These are phyloP conservation scores for Epichloe amarillans DNA, from an alignment of 2,329 filamentous ascomycete genomes.

Conservation along the genomic window DNA sequence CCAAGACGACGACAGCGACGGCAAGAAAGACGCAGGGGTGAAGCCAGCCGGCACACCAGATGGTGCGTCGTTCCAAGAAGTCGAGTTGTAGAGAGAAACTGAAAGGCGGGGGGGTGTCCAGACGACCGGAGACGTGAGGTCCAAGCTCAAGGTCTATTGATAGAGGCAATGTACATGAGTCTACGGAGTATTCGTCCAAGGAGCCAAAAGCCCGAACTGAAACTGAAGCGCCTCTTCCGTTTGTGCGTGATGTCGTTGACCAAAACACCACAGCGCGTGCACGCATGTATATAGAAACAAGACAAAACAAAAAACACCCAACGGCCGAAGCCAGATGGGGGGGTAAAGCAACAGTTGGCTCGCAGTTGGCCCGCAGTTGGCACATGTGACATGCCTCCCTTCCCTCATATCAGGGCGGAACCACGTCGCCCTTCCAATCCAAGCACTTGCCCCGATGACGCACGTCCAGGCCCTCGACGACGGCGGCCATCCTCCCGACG, in stretches of 20 bases:
- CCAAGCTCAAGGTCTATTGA: background rate
- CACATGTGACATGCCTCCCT: background rate
- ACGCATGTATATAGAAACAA: no score
- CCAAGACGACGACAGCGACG: constrained; percentile 20
- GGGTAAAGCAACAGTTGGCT: no score
- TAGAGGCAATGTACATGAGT: background rate
- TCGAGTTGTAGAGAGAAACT: constrained; percentile 35
- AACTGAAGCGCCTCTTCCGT: no score
- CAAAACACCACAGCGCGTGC: no score
- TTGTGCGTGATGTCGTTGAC: no score
- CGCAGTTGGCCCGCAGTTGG: no score
- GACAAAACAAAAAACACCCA: no score
- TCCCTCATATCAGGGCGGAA: constrained; percentile 39
- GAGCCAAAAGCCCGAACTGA: background rate
- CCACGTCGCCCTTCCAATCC: constrained; percentile 56
- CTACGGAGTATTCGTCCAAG: background rate
- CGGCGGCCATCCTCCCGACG: constrained; percentile 48
- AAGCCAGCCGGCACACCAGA: constrained; percentile 37
- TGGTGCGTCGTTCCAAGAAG: constrained; percentile 49
- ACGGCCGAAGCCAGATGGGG: no score
- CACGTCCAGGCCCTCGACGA: constrained; percentile 36
- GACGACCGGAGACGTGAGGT: background rate
- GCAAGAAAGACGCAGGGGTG: constrained; percentile 19
- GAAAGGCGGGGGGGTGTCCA: background rate
- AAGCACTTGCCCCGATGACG: constrained; percentile 49